Conservation (phyloP, 1,139 yeast genomes). For the Magnusiomyces suaveolens region DNA sequence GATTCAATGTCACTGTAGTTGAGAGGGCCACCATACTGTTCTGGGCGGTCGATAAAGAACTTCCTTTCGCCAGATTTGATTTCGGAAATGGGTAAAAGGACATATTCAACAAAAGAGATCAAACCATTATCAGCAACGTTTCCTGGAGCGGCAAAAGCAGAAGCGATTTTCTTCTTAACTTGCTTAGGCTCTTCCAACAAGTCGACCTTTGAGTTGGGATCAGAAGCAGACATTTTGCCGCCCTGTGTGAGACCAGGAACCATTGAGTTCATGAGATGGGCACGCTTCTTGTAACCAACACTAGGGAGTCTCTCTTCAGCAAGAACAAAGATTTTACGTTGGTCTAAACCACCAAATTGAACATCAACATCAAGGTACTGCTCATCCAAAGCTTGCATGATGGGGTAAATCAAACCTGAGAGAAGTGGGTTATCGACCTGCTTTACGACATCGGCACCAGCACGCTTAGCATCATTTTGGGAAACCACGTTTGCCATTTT, state of each 20-base stretch:
- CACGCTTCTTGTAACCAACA: conserved; percentile 91
- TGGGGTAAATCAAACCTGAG: conserved; percentile 90
- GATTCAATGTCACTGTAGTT: conserved; percentile 59
- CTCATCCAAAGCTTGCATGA: conserved; percentile 98
- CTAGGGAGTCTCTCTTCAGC: conserved; percentile 90
- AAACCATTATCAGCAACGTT: conserved; percentile 85
- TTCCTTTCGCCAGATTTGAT: conserved; percentile 46
- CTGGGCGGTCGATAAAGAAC: conserved; percentile 82
- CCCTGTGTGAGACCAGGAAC: conserved; percentile 96
- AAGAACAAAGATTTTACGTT: conserved; percentile 91
- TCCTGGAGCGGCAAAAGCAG: conserved; percentile 96
- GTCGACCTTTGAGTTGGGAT: conserved; percentile 95
- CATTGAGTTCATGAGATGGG: conserved; percentile 98
- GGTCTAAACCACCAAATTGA: conserved; percentile 98
- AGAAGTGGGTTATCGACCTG: conserved; percentile 91
- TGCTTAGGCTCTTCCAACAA: conserved; percentile 77
- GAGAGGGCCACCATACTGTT: conserved; percentile 91
- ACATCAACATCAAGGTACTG: conserved; percentile 81
- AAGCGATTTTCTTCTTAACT: conserved; percentile 80
- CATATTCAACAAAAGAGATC: conserved; percentile 73
- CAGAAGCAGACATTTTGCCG: conserved; percentile 97
- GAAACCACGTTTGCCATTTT: conserved; percentile 72
- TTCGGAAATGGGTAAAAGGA: conserved; percentile 77
- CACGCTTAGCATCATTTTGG: conserved; percentile 95
- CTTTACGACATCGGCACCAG: conserved; percentile 99